A percentile compares a stretch with the other conserved stretches of the same genome.
Conservation (phyloP, 768 basidiomycete genomes). For the Trametes elegans region DNA sequence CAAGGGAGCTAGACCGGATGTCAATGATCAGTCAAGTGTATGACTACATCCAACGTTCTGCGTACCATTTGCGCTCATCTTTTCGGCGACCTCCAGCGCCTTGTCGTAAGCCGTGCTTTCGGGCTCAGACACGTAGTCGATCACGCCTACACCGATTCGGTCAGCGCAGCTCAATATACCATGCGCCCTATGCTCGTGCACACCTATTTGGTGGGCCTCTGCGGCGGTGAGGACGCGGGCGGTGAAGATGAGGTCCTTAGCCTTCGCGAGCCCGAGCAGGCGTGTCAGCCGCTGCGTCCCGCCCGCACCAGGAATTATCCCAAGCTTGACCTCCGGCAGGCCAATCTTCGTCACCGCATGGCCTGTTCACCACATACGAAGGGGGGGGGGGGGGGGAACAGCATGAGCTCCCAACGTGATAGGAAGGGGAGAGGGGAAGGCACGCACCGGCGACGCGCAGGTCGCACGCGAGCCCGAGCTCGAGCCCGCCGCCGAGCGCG, state of each 20-base stretch:
- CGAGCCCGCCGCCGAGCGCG: conserved; percentile 90
- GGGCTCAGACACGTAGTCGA: conserved; percentile 76
- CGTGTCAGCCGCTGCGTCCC: conserved; percentile 84
- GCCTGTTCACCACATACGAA: conserved; percentile 35
- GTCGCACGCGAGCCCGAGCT: conserved; percentile 87
- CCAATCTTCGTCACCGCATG: conserved; percentile 80
- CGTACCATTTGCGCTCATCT: conserved; percentile 68
- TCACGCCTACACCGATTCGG: conserved; percentile 52
- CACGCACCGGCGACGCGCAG: conserved; percentile 79
- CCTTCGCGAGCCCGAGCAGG: conserved; percentile 72
- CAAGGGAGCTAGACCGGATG: conserved; percentile 62
- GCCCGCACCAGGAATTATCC: conserved; percentile 89
- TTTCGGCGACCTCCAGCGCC: conserved; percentile 64
- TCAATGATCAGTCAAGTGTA: not conserved
- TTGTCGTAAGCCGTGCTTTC: conserved; percentile 62
- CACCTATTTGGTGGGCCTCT: conserved; percentile 75
- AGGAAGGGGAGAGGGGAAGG: not conserved
- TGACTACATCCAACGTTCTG: not conserved
- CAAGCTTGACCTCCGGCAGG: conserved; percentile 73
- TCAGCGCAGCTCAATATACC: not conserved
- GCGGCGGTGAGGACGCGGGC: conserved; percentile 63
- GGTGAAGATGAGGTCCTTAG: conserved; percentile 87
- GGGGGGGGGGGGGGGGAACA: conserved; percentile 35
- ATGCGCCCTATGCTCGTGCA: not conserved
- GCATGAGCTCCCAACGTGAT: conserved; percentile 41